phyloP scores from a whole-genome alignment of 1,284 basidiomycete genomes.

The Pseudozyma hubeiensis region DNA sequence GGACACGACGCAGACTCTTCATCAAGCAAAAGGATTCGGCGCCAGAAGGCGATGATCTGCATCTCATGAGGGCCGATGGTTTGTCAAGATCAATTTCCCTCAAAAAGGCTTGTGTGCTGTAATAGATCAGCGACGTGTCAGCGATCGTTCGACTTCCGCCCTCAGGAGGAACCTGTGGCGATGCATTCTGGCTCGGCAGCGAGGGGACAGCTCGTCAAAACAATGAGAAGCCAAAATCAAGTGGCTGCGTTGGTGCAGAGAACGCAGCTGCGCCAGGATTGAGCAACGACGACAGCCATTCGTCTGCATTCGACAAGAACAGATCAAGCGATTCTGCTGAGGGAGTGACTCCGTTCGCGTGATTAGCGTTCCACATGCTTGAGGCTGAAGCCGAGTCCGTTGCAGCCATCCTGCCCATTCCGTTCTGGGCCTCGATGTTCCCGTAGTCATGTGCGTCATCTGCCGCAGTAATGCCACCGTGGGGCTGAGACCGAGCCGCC shows the following conservation, averaged over 20 bases:
- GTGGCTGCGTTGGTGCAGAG: slow-evolving; percentile 27
- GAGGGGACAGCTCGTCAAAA: slow-evolving; percentile 13
- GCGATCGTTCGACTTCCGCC: no score
- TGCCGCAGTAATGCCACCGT: slow-evolving; percentile 7
- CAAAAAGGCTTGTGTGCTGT: no score
- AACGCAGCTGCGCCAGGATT: slow-evolving; percentile 39
- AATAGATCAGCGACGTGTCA: no score
- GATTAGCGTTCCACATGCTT: slow-evolving; percentile 10
- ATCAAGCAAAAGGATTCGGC: no score
- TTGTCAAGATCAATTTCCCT: no score
- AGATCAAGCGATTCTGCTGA: slow-evolving; percentile 41
- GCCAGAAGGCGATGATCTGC: no score
- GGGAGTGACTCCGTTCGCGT: slow-evolving; percentile 20
- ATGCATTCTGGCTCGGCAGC: not conserved
- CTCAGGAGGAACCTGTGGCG: no score
- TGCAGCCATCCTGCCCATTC: not conserved
- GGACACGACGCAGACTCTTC: no score
- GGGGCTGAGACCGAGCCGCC: slow-evolving; percentile 8
- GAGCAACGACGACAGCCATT: slow-evolving; percentile 44
- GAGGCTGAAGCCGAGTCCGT: slow-evolving; percentile 7
- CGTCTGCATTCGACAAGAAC: slow-evolving; percentile 43
- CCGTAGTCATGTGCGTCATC: not conserved
- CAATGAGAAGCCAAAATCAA: slow-evolving; percentile 39
- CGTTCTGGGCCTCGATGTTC: not conserved
- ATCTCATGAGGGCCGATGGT: no score